These are phyloP conservation scores for Rhodotorula sp. DNA, from an alignment of 1,284 basidiomycete species.

Conservation along the genomic window DNA sequence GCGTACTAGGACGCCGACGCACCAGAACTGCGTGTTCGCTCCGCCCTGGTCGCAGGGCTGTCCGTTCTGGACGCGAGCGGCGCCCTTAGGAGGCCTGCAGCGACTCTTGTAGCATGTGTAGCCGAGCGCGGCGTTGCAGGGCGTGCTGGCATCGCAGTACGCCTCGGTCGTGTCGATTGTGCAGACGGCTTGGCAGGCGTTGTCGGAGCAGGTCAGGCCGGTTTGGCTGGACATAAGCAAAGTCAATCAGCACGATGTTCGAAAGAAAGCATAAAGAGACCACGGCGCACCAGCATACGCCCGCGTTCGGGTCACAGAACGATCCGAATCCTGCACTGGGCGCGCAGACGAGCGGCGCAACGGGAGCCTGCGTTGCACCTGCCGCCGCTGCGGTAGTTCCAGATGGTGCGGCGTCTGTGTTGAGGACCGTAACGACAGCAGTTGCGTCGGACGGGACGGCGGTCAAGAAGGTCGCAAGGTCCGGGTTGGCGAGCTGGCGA, in stretches of 20 bases:
- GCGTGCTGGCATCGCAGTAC: slow-evolving; percentile 32
- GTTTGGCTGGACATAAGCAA: slow-evolving; percentile 22
- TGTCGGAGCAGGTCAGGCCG: slow-evolving; percentile 25
- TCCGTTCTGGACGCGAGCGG: slow-evolving; percentile 24
- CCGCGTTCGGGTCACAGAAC: slow-evolving; percentile 27
- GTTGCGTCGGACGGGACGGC: slow-evolving; percentile 21
- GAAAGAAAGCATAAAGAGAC: not conserved
- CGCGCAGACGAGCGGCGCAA: slow-evolving; percentile 6
- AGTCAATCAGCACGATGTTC: too few relatives aligned
- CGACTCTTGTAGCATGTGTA: slow-evolving; percentile 35
- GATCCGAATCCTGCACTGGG: slow-evolving; percentile 4
- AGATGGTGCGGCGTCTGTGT: slow-evolving; percentile 13
- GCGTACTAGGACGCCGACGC: not conserved
- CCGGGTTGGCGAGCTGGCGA: not conserved
- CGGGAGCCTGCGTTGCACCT: slow-evolving; percentile 10
- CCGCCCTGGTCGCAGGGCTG: slow-evolving; percentile 35
- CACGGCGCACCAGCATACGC: slow-evolving; percentile 27
- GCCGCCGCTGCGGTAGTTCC: not conserved
- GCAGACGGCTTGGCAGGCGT: slow-evolving; percentile 28
- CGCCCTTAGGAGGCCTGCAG: slow-evolving; percentile 33
- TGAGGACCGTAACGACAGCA: slow-evolving; percentile 27
- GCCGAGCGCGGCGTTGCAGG: slow-evolving; percentile 31
- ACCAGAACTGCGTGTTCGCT: slow-evolving; percentile 40
- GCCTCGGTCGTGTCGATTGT: slow-evolving; percentile 31
- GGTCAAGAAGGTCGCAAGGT: slow-evolving; percentile 9